phyloP scores from a whole-genome alignment of 352 stramenopile species.

The Pythium volutum region DNA sequence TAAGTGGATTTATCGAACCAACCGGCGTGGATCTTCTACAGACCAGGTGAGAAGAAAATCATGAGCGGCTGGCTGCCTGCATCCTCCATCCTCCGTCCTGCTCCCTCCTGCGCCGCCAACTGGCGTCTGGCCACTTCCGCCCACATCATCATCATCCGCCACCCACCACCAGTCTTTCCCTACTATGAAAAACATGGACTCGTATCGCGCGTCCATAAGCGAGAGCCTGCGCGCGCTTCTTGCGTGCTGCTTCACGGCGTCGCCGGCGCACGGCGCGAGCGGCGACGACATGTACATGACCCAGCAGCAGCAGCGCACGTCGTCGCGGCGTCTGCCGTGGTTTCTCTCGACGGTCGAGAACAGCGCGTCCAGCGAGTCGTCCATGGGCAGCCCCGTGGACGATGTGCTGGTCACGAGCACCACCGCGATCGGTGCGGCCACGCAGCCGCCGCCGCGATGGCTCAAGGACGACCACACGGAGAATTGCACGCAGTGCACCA shows the following conservation, averaged over 20 bases:
- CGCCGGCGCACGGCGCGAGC: conserved; percentile 9
- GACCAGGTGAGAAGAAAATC: neutral
- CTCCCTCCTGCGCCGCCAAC: neutral
- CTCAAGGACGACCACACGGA: conserved; percentile 53
- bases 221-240: conserved; percentile 43
- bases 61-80: neutral
- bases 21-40: neutral
- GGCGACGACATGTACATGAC: conserved; percentile 43
- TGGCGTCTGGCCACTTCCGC: neutral
- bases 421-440: conserved; percentile 16
- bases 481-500: conserved; percentile 44
- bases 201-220: conserved; percentile 14
- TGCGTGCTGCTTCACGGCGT: conserved; percentile 58
- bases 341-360: conserved; percentile 12
- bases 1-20: conserved; percentile 19
- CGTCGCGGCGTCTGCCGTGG: conserved; percentile 21
- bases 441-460: conserved; percentile 54
- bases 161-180: neutral
- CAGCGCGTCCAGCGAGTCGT: neutral
- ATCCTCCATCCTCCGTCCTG: neutral
- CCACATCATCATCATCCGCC: neutral
- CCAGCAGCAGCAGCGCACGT: conserved; percentile 13
- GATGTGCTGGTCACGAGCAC: conserved; percentile 16
- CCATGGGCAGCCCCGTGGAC: conserved; percentile 7
- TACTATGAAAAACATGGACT: conserved; percentile 7